Conservation (phyloP, 768 basidiomycete species). For the Suillus sp. region DNA sequence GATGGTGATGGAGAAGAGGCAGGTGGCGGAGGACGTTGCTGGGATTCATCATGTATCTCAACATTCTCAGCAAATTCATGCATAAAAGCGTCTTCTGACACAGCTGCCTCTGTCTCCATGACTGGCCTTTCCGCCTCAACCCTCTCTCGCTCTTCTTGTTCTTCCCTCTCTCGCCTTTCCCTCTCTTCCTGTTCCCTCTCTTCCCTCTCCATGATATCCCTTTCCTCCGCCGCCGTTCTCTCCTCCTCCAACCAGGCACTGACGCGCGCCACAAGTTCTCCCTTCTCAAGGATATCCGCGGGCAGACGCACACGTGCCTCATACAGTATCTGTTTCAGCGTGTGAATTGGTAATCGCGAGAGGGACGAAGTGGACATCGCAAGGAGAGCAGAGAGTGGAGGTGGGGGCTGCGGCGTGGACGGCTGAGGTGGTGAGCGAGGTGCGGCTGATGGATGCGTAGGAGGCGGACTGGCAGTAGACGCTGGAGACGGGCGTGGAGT, state of each 20-base stretch:
- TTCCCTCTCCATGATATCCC: constrained; percentile 32
- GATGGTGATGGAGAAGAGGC: constrained; percentile 26
- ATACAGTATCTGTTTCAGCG: constrained; percentile 79
- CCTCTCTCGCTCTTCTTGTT: constrained; percentile 19
- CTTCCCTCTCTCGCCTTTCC: constrained; percentile 13
- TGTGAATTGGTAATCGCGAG: constrained; percentile 61
- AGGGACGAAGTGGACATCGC: constrained; percentile 59
- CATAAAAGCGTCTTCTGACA: constrained; percentile 12
- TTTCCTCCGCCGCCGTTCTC: constrained; percentile 45
- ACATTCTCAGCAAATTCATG: constrained; percentile 7
- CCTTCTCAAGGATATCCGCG: constrained; percentile 73
- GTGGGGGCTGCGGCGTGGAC: constrained; percentile 39
- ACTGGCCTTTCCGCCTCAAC: constrained; percentile 9
- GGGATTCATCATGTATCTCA: constrained; percentile 11
- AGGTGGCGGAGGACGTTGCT: constrained; percentile 16
- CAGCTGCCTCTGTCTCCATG: not conserved
- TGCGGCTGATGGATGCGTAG: constrained; percentile 15
- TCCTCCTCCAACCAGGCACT: constrained; percentile 65
- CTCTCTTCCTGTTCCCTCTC: constrained; percentile 24
- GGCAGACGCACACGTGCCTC: constrained; percentile 72
- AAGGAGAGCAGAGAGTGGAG: constrained; percentile 67
- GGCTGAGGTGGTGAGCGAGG: constrained; percentile 33
- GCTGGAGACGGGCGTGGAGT: constrained; percentile 15
- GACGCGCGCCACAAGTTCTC: constrained; percentile 78
- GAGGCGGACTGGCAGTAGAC: constrained; percentile 19